Percentiles rank a stretch among this genome's conserved stretches.
Evolutionary conservation across 805 yeast species (phyloP).

Genomic region (Cyberlindnera lachancei): DNA sequence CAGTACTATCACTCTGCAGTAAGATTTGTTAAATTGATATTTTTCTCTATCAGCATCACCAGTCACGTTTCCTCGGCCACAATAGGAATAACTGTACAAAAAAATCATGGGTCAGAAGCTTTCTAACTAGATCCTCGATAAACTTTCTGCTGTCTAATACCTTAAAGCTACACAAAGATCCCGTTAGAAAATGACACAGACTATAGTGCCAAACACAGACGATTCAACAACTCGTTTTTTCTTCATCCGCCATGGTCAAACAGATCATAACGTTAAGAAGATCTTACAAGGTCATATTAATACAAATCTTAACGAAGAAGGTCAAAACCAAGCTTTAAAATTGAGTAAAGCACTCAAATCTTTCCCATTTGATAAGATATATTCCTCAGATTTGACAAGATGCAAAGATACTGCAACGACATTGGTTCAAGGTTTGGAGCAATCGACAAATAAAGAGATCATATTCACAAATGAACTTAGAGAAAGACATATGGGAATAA

Average conservation of each 20-base stretch:
- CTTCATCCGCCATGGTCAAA: slow-evolving; percentile 78
- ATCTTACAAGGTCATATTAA: slow-evolving; percentile 77
- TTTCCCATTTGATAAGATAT: slow-evolving; percentile 26
- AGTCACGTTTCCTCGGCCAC: too few species aligned
- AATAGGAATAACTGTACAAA: too few species aligned
- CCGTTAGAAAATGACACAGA: slow-evolving; percentile 8
- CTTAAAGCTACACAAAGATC: too few species aligned
- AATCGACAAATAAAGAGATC: slow-evolving; percentile 21
- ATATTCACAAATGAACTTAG: slow-evolving; percentile 39
- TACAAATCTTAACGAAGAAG: slow-evolving; percentile 54
- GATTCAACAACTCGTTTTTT: slow-evolving; percentile 38
- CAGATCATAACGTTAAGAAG: slow-evolving; percentile 60
- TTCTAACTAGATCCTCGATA: too few species aligned
- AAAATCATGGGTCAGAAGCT: too few species aligned
- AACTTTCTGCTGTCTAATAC: too few species aligned
- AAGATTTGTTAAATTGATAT: too few species aligned
- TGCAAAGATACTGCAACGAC: slow-evolving; percentile 52
- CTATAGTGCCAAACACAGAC: slow-evolving; percentile 10
- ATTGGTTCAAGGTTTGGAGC: slow-evolving; percentile 25
- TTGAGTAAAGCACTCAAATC: slow-evolving; percentile 38
- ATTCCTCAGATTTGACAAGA: slow-evolving; percentile 38
- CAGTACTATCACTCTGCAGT: too few species aligned
- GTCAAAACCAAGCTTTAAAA: slow-evolving; percentile 49
- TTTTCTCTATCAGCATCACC: too few species aligned
- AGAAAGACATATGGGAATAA: slow-evolving; percentile 73